A percentile compares a stretch with the other conserved stretches of the same genome.
Conservation (phyloP, 176 grass and related monocot genomes). For the Dendrocalamus sinicus region DNA sequence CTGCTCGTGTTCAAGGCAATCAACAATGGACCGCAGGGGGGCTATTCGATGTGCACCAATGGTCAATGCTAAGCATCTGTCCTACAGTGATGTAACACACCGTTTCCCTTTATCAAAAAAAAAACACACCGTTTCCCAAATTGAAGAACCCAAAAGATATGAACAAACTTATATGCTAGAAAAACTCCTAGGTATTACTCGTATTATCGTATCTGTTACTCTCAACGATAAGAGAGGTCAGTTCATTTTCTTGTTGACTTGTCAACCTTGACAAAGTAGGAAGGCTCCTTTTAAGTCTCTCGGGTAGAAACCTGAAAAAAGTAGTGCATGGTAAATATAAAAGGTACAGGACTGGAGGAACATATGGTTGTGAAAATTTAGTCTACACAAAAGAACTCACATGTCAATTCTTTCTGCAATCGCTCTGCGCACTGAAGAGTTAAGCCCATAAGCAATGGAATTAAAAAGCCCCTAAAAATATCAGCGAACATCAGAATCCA, state of each 20-base stretch:
- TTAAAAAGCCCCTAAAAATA: slow-evolving; percentile 80
- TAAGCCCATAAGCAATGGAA: slow-evolving; percentile 94
- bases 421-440: slow-evolving; percentile 88
- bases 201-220: slow-evolving; percentile 41
- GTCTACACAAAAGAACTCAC: slow-evolving; percentile 53
- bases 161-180: slow-evolving; percentile 13
- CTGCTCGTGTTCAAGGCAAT: not conserved
- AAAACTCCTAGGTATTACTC: slow-evolving; percentile 17
- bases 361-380: not conserved
- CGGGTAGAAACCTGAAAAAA: slow-evolving; percentile 75
- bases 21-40: not conserved
- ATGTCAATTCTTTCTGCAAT: slow-evolving; percentile 78
- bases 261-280: slow-evolving; percentile 59
- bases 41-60: not conserved
- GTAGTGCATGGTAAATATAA: not conserved
- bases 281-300: slow-evolving; percentile 63
- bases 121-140: not conserved
- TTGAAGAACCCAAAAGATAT: slow-evolving; percentile 1
- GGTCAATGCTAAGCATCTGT: slow-evolving; percentile 37
- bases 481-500: not conserved
- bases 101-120: too few relatives aligned
- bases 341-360: not conserved
- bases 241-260: slow-evolving; percentile 79
- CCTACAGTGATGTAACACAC: slow-evolving; percentile 29
- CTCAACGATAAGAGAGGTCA: slow-evolving; percentile 71